phyloP scores from a whole-genome alignment of 352 stramenopile species.

The Phytophthora sp. region DNA sequence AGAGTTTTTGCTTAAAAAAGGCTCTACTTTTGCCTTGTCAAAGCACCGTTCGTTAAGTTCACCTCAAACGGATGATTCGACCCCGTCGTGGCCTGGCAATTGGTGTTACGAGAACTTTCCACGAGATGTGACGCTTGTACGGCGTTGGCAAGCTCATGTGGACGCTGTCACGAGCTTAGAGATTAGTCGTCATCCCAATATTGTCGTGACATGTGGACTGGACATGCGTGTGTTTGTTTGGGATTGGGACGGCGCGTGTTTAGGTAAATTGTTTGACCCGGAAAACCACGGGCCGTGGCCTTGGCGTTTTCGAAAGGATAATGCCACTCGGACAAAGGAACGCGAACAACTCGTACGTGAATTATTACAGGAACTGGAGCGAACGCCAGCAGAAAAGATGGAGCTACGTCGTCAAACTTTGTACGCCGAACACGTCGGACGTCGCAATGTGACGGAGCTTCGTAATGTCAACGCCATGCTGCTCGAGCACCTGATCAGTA shows the following conservation, averaged over 20 bases:
- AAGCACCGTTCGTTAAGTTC: conserved; percentile 9
- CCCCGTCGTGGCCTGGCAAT: conserved; percentile 24
- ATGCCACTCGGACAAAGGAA: conserved; percentile 53
- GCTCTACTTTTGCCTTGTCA: neutral
- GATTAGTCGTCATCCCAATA: conserved; percentile 61
- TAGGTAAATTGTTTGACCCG: conserved; percentile 70
- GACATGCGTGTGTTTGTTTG: conserved; percentile 77
- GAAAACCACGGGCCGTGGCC: conserved; percentile 53
- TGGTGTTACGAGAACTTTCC: conserved; percentile 27
- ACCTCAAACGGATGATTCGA: neutral
- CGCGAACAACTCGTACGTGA: conserved; percentile 44
- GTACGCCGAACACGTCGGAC: conserved; percentile 57
- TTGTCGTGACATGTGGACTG: conserved; percentile 64
- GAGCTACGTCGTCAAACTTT: conserved; percentile 46
- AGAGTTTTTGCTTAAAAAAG: conserved; percentile 49
- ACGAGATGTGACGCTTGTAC: conserved; percentile 43
- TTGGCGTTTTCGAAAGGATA: conserved; percentile 68
- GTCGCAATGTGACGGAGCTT: conserved; percentile 54
- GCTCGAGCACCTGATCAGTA: conserved; percentile 72
- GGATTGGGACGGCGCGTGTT: conserved; percentile 64
- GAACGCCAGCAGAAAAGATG: conserved; percentile 50
- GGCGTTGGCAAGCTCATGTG: conserved; percentile 54
- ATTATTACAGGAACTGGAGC: conserved; percentile 55
- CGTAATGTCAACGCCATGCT: conserved; percentile 57
- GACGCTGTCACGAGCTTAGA: conserved; percentile 66